These are phyloP conservation scores for Xylariales sp. DNA, from an alignment of 2,329 filamentous ascomycete genomes.

Conservation along the genomic window DNA sequence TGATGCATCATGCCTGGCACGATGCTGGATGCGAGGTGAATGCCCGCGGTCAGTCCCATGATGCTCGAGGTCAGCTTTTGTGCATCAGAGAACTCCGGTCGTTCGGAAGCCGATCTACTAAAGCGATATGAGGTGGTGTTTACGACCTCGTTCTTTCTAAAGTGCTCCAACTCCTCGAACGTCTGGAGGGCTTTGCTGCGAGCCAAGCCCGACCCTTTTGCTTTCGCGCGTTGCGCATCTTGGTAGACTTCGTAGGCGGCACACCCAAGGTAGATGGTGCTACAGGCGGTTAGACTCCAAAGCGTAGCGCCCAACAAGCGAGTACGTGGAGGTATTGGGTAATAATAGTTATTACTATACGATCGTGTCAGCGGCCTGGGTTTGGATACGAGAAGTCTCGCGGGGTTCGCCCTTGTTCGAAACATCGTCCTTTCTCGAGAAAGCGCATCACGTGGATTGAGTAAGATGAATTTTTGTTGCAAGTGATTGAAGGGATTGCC, in stretches of 20 bases:
- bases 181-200: constrained; percentile 14
- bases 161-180: constrained; percentile 38
- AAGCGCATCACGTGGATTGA: background rate
- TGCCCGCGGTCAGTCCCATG: constrained; percentile 36
- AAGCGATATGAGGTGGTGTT: background rate
- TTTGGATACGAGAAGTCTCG: background rate
- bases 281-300: constrained; percentile 42
- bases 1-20: constrained; percentile 10
- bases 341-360: background rate
- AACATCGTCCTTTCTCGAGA: constrained; percentile 14
- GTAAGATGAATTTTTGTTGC: too few species aligned
- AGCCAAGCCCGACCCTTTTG: background rate
- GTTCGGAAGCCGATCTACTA: constrained; percentile 1
- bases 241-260: constrained; percentile 45
- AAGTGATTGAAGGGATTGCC: too few species aligned
- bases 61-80: constrained; percentile 31
- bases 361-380: constrained; percentile 1
- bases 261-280: constrained; percentile 44
- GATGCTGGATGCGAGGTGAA: constrained; percentile 25
- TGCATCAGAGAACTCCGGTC: constrained; percentile 27
- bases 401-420: background rate
- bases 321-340: constrained; percentile 27
- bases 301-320: constrained; percentile 42
- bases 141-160: background rate
- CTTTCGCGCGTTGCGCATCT: constrained; percentile 36